These are phyloP conservation scores for Coelastrella sp. DNA, from an alignment of 139 green algal species.

Conservation along the genomic window DNA sequence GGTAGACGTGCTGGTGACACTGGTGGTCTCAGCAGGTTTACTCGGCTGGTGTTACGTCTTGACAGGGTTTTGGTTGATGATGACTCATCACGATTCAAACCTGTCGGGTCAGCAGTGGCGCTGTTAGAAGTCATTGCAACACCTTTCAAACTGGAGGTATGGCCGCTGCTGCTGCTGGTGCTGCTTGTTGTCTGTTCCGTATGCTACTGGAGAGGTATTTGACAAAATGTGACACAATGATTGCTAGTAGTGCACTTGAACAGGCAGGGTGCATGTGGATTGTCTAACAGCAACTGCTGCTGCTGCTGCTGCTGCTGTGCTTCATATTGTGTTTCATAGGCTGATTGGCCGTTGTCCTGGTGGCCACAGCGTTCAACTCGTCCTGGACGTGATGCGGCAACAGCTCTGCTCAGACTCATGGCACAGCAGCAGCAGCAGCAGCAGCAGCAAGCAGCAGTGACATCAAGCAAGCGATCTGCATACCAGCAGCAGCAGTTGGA, in stretches of 20 bases:
- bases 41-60: constrained; percentile 25
- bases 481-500: constrained; percentile 4
- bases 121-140: constrained; percentile 40
- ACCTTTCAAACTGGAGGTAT: constrained; percentile 3
- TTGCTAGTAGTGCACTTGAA: no score
- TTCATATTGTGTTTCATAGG: background rate
- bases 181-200: background rate
- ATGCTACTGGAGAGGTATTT: no score
- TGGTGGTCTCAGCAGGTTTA: constrained; percentile 2
- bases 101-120: constrained; percentile 9
- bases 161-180: background rate
- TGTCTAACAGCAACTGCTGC: background rate
- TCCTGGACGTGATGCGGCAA: constrained; percentile 30
- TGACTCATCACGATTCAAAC: background rate
- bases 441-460: no score
- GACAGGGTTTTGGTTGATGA: constrained; percentile 24
- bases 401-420: constrained; percentile 11
- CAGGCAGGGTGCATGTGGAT: no score
- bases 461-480: no score
- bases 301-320: background rate
- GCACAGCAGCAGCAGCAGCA: background rate
- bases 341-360: constrained; percentile 14
- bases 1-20: background rate
- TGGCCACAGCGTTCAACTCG: constrained; percentile 5
- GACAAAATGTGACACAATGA: no score